Conservation (phyloP, 495 filamentous ascomycete species). For the Talaromyces adpressus region DNA sequence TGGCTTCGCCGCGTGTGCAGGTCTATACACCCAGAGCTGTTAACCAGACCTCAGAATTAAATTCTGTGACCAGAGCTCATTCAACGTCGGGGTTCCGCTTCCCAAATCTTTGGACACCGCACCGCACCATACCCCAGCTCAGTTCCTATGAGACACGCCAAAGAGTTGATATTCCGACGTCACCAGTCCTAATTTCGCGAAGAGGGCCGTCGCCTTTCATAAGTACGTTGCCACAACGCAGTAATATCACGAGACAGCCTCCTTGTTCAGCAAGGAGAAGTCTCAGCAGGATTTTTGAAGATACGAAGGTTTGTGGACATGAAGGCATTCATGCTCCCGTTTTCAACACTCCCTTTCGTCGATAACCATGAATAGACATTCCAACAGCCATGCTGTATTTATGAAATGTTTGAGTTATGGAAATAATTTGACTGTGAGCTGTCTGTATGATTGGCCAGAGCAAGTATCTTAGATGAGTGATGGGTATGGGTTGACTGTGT, state of each 20-base stretch:
- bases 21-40: neutral
- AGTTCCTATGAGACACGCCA: neutral
- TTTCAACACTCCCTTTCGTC: constrained; percentile 2
- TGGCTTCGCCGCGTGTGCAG: neutral
- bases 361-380: neutral
- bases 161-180: neutral
- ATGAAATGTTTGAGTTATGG: neutral
- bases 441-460: too few species aligned
- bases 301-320: neutral
- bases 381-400: neutral
- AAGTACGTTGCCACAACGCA: neutral
- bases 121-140: neutral
- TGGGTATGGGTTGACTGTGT: neutral
- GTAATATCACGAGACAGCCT: neutral
- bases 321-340: neutral
- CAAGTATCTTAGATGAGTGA: neutral
- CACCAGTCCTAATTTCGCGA: neutral
- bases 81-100: neutral
- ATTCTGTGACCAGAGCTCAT: neutral
- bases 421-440: neutral
- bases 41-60: neutral
- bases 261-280: neutral
- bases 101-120: neutral
- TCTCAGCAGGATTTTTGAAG: neutral
- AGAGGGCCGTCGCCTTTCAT: neutral